Base-by-base conservation (phyloP, 306 rosid genomes). In the Erythrophleum fordii region DNA sequence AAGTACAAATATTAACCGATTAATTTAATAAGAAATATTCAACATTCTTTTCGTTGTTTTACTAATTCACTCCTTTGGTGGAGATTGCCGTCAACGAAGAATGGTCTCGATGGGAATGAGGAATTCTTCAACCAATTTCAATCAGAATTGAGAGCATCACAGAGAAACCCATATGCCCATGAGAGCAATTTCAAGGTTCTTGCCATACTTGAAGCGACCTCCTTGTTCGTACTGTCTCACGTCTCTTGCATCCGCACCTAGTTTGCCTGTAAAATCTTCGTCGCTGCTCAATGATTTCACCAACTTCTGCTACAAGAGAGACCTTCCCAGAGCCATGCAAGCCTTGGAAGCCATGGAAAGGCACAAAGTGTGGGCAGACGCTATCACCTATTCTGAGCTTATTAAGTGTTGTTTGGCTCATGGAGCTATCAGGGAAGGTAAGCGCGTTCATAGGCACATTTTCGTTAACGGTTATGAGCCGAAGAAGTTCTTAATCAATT, bases 371-470 rank as follows among this genome's bases (percentile, higher is more conserved):
- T 73, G 81, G 67, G 97, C 97, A 0, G 88, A 92, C 75, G 86
- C 91, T 4, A 70, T 92, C 71, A 86, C 93, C 25, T 95, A 92
- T 79, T 81, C 91, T 13, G 91, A 92, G 85, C 95, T 95, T 64
- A 84, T 95, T 79, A 95, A 91, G 86, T 90, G 98, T 77, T 95
- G 97, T 76, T 46, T 95, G 82, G 89, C 86, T 86, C 88, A 79
- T 8, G 59, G 85, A 41, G 93, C 91, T 17, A 81, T 91, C 67
- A 81, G 81, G 16, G 92, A 91, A 75, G 97, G 95, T 0, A 90
- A 83, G 72, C 89, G 86, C 22, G 86, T 95, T 59, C 97, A 92
- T 55, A 77, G 72, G 13, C 97, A 95, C 67, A 80, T 95, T 53
- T 92, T 90, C 86, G 86, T 94, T 22, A 79, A 80, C 82, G 94